Evolutionary conservation across 148 eudicot genomes (phyloP), one percentile per base, ranked within the genome.

Genomic region (Rhododendron simsii): DNA sequence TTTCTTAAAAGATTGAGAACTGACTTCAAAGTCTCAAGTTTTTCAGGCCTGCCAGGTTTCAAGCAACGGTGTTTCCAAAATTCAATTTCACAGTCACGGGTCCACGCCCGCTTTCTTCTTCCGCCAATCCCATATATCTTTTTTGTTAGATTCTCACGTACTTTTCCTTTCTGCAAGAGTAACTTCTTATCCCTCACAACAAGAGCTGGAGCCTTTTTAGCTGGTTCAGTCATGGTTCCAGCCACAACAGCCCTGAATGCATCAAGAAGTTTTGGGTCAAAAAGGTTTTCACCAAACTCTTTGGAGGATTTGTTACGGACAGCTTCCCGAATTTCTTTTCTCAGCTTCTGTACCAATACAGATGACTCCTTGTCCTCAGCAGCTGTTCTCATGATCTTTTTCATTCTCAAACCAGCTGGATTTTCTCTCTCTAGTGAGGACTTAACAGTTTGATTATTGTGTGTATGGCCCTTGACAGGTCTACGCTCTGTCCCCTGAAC

Each of bases 31-130:
- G 98, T 93, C 80, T 93, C 96, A 89, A 95, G 89, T 83, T 95
- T 96, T 88, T 96, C 99, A 84, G 94, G 91, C 83, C 91, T 94
- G 28, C 93, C 76, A 81, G 90, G 84, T 89, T 89, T 92, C 37
- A 90, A 48, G 89, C 99, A 95, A 35, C 99, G 95, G 86, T 94
- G 95, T 85, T 93, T 96, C 99, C 99, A 96, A 85, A 96, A 96
- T 88, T 96, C 99, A 83, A 96, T 89, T 90, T 95, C 95, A 89
- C 96, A 95, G 85, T 96, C 99, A 65, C 99, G 93, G 81, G 92
- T 93, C 99, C 99, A 96, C 74, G 91, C 93, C 50, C 93, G 90
- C 90, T 85, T 90, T 50, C 98, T 90, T 85, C 87, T 95, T 87
- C 99, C 98, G 80, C 89, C 95, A 41, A 89, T 88, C 28, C 96